Percentiles rank a stretch among this genome's conserved stretches.
Conservation (phyloP, 2,329 filamentous ascomycete genomes). For the Colletotrichum sp. region DNA sequence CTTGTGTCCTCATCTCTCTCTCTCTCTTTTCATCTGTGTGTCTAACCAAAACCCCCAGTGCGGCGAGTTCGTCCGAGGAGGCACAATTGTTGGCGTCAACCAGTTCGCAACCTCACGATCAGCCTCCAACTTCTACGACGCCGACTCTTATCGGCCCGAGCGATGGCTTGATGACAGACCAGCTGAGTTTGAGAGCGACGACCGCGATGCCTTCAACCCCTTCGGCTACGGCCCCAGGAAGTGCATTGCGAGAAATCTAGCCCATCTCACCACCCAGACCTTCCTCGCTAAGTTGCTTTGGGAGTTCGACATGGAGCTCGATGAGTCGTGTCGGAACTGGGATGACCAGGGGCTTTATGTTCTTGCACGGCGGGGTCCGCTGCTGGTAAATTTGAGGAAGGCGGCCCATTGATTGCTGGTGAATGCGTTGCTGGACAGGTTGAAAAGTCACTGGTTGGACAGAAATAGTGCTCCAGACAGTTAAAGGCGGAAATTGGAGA, state of each 20-base stretch:
- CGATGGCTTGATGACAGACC: background rate
- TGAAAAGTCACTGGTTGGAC: background rate
- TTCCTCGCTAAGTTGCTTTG: background rate
- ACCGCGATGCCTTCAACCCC: slow-evolving; percentile 37
- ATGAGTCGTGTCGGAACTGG: background rate
- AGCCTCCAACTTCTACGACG: background rate
- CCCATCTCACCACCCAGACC: background rate
- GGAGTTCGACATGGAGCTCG: background rate
- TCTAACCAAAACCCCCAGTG: background rate
- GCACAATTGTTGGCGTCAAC: background rate
- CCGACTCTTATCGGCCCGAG: background rate
- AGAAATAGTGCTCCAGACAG: background rate
- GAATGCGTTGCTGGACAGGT: background rate
- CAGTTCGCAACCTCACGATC: background rate
- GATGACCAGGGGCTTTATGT: background rate
- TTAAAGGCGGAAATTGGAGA: background rate
- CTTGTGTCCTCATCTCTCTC: background rate
- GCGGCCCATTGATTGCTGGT: background rate
- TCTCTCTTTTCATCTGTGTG: background rate
- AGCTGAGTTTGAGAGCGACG: background rate
- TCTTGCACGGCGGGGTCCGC: background rate
- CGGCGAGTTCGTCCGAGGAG: background rate
- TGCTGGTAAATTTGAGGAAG: background rate
- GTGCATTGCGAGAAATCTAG: slow-evolving; percentile 43
- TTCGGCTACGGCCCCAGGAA: slow-evolving; percentile 44